phyloP scores from a whole-genome alignment of 805 yeast species.

The Metschnikowia chrysomelidarum region DNA sequence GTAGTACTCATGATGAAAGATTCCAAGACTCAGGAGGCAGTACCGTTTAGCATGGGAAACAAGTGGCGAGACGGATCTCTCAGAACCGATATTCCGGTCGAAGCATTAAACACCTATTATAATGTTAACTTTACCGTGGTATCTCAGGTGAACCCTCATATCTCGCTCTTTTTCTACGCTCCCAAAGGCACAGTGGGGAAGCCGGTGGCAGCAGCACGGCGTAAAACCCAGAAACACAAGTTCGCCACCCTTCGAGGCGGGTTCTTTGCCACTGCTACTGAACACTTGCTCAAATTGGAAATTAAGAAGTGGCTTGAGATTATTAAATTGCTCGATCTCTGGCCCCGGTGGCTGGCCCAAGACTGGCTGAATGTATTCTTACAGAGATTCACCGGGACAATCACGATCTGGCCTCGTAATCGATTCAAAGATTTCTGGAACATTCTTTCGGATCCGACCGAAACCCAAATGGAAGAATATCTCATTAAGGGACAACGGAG shows the following conservation, averaged over 20 bases:
- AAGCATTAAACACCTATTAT: slow-evolving; percentile 68
- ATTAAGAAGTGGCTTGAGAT: slow-evolving; percentile 75
- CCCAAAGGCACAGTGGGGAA: slow-evolving; percentile 80
- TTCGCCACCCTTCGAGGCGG: slow-evolving; percentile 65
- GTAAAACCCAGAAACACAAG: slow-evolving; percentile 35
- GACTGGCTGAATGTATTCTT: slow-evolving; percentile 81
- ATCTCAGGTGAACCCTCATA: slow-evolving; percentile 82
- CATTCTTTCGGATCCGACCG: slow-evolving; percentile 67
- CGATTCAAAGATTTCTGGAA: slow-evolving; percentile 56
- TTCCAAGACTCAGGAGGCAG: slow-evolving; percentile 35
- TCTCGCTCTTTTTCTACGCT: slow-evolving; percentile 69
- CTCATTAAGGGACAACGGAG: slow-evolving; percentile 62
- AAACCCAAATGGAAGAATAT: slow-evolving; percentile 52
- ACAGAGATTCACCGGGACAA: slow-evolving; percentile 71
- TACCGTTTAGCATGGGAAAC: slow-evolving; percentile 71
- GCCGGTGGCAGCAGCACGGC: slow-evolving; percentile 59
- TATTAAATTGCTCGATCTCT: slow-evolving; percentile 59
- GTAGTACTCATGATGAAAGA: slow-evolving; percentile 74
- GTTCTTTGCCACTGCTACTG: slow-evolving; percentile 67
- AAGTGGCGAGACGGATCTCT: slow-evolving; percentile 80
- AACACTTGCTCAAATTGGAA: slow-evolving; percentile 68
- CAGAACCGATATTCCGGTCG: slow-evolving; percentile 76
- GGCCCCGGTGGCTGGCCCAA: slow-evolving; percentile 67
- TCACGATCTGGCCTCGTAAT: slow-evolving; percentile 74
- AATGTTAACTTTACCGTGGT: slow-evolving; percentile 75